Conservation (phyloP, 2,329 filamentous ascomycete species). For the Botryotinia narcissicola region DNA sequence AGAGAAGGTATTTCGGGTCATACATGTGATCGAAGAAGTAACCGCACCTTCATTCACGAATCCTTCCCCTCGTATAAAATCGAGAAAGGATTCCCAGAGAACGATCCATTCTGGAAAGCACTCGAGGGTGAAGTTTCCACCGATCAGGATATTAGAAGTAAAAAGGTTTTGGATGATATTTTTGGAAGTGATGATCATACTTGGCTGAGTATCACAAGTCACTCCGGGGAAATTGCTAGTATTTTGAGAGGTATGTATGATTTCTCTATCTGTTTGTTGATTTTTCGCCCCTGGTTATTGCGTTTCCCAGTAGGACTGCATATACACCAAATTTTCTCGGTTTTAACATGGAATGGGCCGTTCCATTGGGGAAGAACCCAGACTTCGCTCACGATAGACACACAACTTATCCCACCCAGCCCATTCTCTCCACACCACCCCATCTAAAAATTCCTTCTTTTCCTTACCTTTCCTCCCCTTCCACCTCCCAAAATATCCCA, state of each 20-base stretch:
- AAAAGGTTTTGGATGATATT: slow-evolving; percentile 52
- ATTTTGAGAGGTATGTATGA: slow-evolving; percentile 44
- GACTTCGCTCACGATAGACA: too few species aligned
- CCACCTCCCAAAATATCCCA: too few species aligned
- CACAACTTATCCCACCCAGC: too few species aligned
- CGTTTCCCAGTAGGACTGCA: not conserved
- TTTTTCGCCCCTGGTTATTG: not conserved
- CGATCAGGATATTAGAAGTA: slow-evolving; percentile 50
- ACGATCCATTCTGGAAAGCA: slow-evolving; percentile 49
- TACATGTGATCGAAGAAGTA: slow-evolving; percentile 64
- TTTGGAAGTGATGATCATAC: slow-evolving; percentile 52
- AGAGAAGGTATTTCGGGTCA: slow-evolving; percentile 66
- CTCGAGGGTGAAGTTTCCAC: slow-evolving; percentile 43
- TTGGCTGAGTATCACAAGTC: slow-evolving; percentile 59
- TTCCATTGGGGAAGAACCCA: too few species aligned
- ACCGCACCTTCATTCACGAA: slow-evolving; percentile 50
- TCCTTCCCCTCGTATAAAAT: slow-evolving; percentile 55
- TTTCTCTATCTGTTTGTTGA: not conserved
- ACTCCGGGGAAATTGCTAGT: slow-evolving; percentile 55
- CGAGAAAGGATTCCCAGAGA: slow-evolving; percentile 60
- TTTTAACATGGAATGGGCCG: too few species aligned
- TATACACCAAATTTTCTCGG: too few species aligned
- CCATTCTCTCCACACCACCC: too few species aligned
- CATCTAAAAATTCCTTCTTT: too few species aligned
- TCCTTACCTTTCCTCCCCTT: too few species aligned